These are phyloP conservation scores for Pelargonium cotyledonis DNA, from an alignment of 441 rosid genomes.

Conservation along the genomic window DNA sequence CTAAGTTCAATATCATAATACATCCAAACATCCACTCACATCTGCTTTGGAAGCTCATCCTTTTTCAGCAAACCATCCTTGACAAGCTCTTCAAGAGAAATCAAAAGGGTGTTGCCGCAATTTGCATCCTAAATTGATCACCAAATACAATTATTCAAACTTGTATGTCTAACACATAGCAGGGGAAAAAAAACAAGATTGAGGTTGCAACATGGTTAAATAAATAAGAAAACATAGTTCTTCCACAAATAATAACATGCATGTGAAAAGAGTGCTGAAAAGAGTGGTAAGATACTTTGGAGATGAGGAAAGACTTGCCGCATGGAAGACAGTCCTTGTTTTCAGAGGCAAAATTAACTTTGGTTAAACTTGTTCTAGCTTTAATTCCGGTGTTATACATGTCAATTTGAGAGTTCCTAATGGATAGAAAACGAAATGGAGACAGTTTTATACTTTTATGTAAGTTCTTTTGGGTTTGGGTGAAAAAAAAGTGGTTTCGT, in stretches of 20 bases:
- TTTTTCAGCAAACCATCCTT: conserved; percentile 63
- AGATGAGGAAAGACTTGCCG: no score
- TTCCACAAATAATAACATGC: background rate
- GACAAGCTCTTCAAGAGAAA: conserved; percentile 88
- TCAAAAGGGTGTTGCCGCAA: conserved; percentile 84
- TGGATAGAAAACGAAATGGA: no score
- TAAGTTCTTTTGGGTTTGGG: no score
- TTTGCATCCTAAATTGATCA: conserved; percentile 70
- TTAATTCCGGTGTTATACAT: no score
- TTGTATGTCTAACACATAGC: background rate
- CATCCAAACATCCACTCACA: conserved; percentile 32
- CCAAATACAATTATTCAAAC: background rate
- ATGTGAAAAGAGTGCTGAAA: no score
- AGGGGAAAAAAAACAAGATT: background rate
- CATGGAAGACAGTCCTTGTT: no score
- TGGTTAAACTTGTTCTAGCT: no score
- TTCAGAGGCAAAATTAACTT: no score
- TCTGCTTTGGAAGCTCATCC: conserved; percentile 68
- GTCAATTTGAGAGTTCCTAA: no score
- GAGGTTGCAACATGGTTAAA: conserved; percentile 1
- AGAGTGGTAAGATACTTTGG: no score
- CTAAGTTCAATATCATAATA: conserved; percentile 7
- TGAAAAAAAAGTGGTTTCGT: no score
- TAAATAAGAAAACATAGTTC: background rate
- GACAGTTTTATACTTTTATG: no score